These are phyloP conservation scores for Lyophyllum atratum DNA, from an alignment of 768 basidiomycete genomes.

Conservation along the genomic window DNA sequence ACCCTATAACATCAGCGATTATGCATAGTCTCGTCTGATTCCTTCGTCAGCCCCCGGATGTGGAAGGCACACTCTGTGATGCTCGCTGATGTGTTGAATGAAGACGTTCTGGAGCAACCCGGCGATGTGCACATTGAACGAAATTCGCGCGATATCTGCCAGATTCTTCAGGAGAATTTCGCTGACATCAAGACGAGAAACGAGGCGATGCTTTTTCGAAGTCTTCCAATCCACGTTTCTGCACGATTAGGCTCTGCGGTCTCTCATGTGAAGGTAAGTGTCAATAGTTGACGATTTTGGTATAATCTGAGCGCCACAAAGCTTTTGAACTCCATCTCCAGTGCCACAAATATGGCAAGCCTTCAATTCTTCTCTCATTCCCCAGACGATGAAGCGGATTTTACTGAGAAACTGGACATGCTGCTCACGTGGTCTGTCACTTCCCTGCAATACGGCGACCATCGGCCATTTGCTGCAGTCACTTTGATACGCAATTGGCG, in stretches of 20 bases:
- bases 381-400: conserved; percentile 40
- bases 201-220: conserved; percentile 76
- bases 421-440: conserved; percentile 83
- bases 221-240: conserved; percentile 61
- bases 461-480: conserved; percentile 73
- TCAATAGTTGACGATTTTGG: not conserved
- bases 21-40: conserved; percentile 72
- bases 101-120: conserved; percentile 33
- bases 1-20: conserved; percentile 48
- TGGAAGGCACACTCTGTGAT: conserved; percentile 59
- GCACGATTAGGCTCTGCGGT: conserved; percentile 65
- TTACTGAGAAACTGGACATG: conserved; percentile 71
- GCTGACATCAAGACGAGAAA: conserved; percentile 76
- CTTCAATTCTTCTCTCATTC: conserved; percentile 60
- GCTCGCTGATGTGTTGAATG: conserved; percentile 48
- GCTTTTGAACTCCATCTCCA: conserved; percentile 78
- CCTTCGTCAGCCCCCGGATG: conserved; percentile 70
- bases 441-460: conserved; percentile 79
- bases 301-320: conserved; percentile 25
- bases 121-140: conserved; percentile 38
- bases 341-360: conserved; percentile 57
- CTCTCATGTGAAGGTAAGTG: conserved; percentile 48
- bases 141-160: conserved; percentile 44
- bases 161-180: conserved; percentile 57
- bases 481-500: conserved; percentile 68